Evolutionary conservation across 2,329 filamentous ascomycete genomes (phyloP), one percentile per base, ranked within the genome.

Genomic region (Dactylellina sp.): DNA sequence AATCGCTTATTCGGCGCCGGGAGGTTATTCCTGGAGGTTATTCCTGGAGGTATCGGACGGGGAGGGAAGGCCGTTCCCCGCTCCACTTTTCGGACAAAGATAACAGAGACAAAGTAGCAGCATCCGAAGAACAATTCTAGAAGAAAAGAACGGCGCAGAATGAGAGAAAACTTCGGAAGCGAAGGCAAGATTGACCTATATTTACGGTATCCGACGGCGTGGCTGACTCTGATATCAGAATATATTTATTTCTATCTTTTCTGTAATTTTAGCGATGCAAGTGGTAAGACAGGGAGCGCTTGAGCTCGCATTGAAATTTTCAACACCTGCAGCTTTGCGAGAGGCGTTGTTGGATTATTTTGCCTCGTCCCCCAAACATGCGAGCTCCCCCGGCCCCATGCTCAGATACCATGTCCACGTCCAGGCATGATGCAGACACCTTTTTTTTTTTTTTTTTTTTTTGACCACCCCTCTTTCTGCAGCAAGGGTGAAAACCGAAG

Each of bases 61-160:
- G 57, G 64, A 70, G 20, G 64, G 64, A 47, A 70, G 55, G 7
- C 47, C 64, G 64, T 70, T 50, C 56, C 28, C 64, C 63, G 63
- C 46, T 40, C 39, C 20, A 55, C 28, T 28, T 12, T 22, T 22
- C 6, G 9, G 16, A 20, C 7, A 4, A 49, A 40, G 35, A 56
- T n/a, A n/a, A n/a, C n/a, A n/a, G n/a, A n/a, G n/a, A n/a, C 35
- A 42, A 42, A 57, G 20, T 11, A 57, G 39, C 22, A 35, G 40
- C 39, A 66, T 59, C 53, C 53, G 49, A 55, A 32, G 24, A 25
- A 22, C 20, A 5, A 39, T 70, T 70, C 55, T 70, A 50, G 55
- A 60, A 70, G 39, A 9, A 35, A 65, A 25, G 44, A 22, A 12
- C 24, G 25, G 55, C 18, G n/a, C n/a, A n/a, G n/a, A n/a, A 46